Evolutionary conservation across 306 rosid genomes (phyloP).

Genomic region (Abrus precatorius): DNA sequence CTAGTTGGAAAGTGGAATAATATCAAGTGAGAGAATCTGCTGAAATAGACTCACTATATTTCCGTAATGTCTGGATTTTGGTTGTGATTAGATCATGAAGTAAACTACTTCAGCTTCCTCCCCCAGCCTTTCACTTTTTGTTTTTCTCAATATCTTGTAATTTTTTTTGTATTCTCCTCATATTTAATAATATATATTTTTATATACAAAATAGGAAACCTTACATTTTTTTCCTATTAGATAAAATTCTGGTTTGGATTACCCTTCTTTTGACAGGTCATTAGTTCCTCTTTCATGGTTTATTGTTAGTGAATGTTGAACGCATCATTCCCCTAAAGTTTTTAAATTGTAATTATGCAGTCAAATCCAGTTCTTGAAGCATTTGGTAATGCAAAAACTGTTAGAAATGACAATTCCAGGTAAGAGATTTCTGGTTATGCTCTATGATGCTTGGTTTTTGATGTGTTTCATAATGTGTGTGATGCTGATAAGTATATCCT

Average conservation of each 20-base stretch:
- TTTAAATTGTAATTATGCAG: conserved; percentile 60
- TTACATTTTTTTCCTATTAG: conserved; percentile 5
- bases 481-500: background rate
- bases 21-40: conserved; percentile 31
- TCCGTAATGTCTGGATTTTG: conserved; percentile 5
- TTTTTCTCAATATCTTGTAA: conserved; percentile 11
- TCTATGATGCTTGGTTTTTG: conserved; percentile 38
- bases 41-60: conserved; percentile 15
- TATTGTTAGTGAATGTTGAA: conserved; percentile 18
- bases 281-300: conserved; percentile 30
- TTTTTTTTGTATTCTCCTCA: conserved; percentile 18
- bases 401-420: conserved; percentile 94
- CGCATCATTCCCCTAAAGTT: conserved; percentile 25
- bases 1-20: conserved; percentile 20
- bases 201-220: conserved; percentile 16
- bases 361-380: conserved; percentile 99
- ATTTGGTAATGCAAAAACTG: conserved; percentile 94
- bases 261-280: conserved; percentile 27
- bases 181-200: conserved; percentile 29
- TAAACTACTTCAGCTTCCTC: conserved; percentile 33
- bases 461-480: conserved; percentile 15
- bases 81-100: conserved; percentile 30
- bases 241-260: conserved; percentile 36
- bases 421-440: conserved; percentile 51
- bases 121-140: conserved; percentile 10